phyloP scores from a whole-genome alignment of 2,329 filamentous ascomycete species.

The Tolypocladium tropicale region DNA sequence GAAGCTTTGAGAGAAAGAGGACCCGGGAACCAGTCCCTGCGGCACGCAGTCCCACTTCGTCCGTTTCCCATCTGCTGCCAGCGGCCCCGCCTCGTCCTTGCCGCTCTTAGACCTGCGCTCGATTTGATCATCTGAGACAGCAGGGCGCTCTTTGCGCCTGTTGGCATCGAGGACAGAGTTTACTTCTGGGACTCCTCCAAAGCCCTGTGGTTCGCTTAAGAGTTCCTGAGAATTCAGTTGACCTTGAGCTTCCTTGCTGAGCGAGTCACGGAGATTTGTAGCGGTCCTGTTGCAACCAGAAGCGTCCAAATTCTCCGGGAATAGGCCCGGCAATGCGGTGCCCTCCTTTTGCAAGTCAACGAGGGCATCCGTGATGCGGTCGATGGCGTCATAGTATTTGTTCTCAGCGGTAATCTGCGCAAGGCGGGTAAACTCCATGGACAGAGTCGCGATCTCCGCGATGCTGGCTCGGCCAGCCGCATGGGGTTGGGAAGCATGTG shows the following conservation, averaged over 20 bases:
- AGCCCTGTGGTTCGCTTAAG: conserved; percentile 16
- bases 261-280: conserved; percentile 13
- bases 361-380: conserved; percentile 73
- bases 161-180: background rate
- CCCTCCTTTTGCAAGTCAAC: conserved; percentile 60
- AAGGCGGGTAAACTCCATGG: conserved; percentile 81
- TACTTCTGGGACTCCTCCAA: conserved; percentile 4
- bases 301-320: conserved; percentile 67
- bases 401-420: conserved; percentile 73
- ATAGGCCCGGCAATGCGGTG: conserved; percentile 67
- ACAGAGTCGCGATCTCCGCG: conserved; percentile 69
- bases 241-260: conserved; percentile 24
- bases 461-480: conserved; percentile 48
- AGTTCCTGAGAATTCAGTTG: conserved; percentile 22
- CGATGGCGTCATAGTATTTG: conserved; percentile 84
- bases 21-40: conserved; percentile 45
- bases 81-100: conserved; percentile 12
- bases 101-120: conserved; percentile 2
- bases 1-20: conserved; percentile 35
- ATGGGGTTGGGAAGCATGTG: conserved; percentile 51
- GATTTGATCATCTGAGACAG: background rate
- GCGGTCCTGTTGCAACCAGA: conserved; percentile 63
- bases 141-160: background rate
- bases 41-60: conserved; percentile 40
- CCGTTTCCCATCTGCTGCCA: conserved; percentile 22